Conservation (phyloP, 768 basidiomycete species). For the Agrocybe chaxingu region DNA sequence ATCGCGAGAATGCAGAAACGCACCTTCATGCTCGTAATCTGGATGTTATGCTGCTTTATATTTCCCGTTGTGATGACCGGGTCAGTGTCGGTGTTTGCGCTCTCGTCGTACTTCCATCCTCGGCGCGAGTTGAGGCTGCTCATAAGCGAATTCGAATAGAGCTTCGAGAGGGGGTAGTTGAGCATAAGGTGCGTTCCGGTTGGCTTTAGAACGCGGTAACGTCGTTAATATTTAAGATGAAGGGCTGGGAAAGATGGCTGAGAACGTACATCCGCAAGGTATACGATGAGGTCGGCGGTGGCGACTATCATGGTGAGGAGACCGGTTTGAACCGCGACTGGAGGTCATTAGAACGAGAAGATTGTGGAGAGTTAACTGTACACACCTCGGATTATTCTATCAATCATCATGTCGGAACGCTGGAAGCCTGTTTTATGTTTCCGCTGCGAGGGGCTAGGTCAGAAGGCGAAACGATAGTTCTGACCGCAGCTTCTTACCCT, state of each 20-base stretch:
- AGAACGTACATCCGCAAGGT: conserved; percentile 17
- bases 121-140: conserved; percentile 1
- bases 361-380: not conserved
- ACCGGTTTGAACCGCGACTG: conserved; percentile 22
- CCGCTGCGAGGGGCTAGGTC: not conserved
- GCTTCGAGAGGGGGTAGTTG: not conserved
- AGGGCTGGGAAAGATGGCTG: too few relatives aligned
- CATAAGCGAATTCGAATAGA: conserved; percentile 4
- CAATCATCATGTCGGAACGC: conserved; percentile 18
- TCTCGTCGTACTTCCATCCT: too few relatives aligned
- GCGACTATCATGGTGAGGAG: conserved; percentile 21
- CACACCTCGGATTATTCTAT: conserved; percentile 21
- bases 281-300: conserved; percentile 16
- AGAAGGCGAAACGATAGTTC: too few relatives aligned
- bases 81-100: too few relatives aligned
- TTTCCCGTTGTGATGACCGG: too few relatives aligned
- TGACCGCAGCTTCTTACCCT: too few relatives aligned
- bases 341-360: not conserved
- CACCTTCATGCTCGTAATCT: too few relatives aligned
- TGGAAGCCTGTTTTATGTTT: conserved; percentile 21
- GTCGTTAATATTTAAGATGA: too few relatives aligned
- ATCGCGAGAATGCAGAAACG: too few relatives aligned
- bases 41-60: too few relatives aligned
- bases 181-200: conserved; percentile 2
- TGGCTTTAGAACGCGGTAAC: not conserved